Conservation (phyloP, 2,329 filamentous ascomycete genomes). For the Pseudocercospora musae region DNA sequence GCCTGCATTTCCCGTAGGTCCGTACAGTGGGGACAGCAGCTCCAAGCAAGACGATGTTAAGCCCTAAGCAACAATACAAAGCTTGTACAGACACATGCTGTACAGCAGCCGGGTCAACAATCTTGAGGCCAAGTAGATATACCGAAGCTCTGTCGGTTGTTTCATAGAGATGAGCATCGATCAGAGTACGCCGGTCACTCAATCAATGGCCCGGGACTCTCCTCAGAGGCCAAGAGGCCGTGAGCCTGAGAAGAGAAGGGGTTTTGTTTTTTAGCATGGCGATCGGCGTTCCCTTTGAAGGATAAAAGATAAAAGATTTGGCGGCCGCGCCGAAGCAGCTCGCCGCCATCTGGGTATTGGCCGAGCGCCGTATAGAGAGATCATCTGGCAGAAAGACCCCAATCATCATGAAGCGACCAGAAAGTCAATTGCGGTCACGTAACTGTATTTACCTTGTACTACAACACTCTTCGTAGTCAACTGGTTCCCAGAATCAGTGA, state of each 20-base stretch:
- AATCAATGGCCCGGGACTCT: neutral
- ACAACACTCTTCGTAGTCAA: neutral
- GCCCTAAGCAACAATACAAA: slow-evolving; percentile 30
- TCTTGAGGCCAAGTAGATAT: neutral
- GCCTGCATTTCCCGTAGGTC: slow-evolving; percentile 42
- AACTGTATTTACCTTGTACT: neutral
- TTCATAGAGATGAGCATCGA: neutral
- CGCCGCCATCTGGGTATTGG: neutral
- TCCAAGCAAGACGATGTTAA: slow-evolving; percentile 31
- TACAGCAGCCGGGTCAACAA: neutral
- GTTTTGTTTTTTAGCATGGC: neutral
- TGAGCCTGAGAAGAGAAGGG: no score
- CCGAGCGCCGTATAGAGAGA: neutral
- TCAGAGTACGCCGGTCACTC: neutral
- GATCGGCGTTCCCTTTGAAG: neutral
- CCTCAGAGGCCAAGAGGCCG: neutral
- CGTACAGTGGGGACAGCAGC: slow-evolving; percentile 42
- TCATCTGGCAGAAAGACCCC: neutral
- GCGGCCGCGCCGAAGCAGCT: neutral
- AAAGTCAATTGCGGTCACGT: neutral
- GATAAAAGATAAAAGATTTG: neutral
- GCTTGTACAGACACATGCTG: neutral
- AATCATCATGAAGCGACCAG: neutral
- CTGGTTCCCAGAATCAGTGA: neutral
- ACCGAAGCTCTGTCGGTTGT: neutral